Percentiles rank a stretch among this genome's conserved stretches.
phyloP scores from a whole-genome alignment of 1,284 basidiomycete genomes.

The Rhodotorula sp. region DNA sequence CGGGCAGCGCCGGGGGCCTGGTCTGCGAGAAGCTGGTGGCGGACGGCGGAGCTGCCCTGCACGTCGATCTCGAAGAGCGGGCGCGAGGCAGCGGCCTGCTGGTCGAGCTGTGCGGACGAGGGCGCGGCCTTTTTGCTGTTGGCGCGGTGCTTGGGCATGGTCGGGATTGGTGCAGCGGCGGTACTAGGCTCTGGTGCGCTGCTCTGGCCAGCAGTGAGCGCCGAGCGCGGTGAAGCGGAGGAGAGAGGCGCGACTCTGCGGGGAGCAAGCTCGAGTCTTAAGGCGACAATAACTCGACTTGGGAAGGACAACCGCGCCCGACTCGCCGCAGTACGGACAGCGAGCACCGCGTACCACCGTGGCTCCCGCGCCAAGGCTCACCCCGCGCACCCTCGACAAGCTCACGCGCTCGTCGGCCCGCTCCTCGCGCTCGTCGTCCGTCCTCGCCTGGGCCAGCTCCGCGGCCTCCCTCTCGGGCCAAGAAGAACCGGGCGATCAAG shows the following conservation, averaged over 20 bases:
- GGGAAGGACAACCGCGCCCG: background rate
- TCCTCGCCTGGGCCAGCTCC: background rate
- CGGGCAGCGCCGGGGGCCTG: constrained; percentile 25
- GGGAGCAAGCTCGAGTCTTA: background rate
- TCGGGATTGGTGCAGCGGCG: background rate
- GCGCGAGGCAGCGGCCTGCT: background rate
- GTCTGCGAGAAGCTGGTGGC: constrained; percentile 30
- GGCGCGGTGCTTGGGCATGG: constrained; percentile 24
- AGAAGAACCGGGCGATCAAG: background rate
- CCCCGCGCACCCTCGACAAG: constrained; percentile 14
- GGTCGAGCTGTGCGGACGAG: constrained; percentile 3
- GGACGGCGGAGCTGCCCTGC: constrained; percentile 23
- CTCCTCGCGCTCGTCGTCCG: background rate
- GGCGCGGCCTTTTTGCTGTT: constrained; percentile 24
- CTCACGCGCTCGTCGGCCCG: background rate
- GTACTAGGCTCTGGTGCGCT: background rate
- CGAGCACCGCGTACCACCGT: background rate
- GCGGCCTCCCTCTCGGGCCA: background rate
- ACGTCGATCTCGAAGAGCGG: constrained; percentile 42
- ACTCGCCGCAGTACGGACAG: background rate
- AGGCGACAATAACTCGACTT: too few species aligned
- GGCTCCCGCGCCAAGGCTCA: constrained; percentile 7
- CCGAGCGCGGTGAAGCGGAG: background rate
- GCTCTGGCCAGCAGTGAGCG: background rate
- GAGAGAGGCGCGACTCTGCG: background rate